A percentile compares a stretch with the other conserved stretches of the same genome.
Evolutionary conservation across 176 grass and related monocot genomes (phyloP).

Genomic region (Eragrostis nindensis): DNA sequence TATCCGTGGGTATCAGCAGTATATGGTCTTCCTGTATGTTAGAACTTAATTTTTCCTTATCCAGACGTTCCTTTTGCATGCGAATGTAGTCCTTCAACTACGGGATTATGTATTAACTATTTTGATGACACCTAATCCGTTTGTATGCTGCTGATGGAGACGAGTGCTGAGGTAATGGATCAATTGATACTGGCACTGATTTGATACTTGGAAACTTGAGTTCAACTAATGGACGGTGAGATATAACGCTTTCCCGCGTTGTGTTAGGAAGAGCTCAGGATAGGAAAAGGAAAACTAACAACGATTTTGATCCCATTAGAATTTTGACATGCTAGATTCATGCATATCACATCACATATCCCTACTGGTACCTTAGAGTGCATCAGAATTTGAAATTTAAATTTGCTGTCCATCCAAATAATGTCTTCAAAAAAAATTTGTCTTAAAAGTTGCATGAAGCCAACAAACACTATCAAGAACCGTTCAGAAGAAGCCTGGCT

Average conservation of each 20-base stretch:
- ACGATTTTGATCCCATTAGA: background rate
- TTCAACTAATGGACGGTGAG: background rate
- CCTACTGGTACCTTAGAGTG: background rate
- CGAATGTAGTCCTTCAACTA: background rate
- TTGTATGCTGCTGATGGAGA: background rate
- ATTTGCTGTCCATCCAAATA: background rate
- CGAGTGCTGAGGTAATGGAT: background rate
- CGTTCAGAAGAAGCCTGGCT: background rate
- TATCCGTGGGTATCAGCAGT: background rate
- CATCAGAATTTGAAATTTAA: background rate
- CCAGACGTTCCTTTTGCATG: background rate
- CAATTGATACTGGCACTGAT: background rate
- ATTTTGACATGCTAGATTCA: background rate
- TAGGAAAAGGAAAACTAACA: background rate
- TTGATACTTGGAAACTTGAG: background rate
- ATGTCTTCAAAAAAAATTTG: background rate
- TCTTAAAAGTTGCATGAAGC: background rate
- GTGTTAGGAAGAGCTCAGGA: background rate
- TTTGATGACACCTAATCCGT: background rate
- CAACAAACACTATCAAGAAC: background rate
- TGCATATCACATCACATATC: background rate
- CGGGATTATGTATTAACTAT: background rate
- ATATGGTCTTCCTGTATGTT: slow-evolving; percentile 10
- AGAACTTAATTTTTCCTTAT: background rate
- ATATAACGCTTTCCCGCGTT: background rate